Base-by-base conservation (phyloP, 306 rosid species). In the Cajanus cajan region DNA sequence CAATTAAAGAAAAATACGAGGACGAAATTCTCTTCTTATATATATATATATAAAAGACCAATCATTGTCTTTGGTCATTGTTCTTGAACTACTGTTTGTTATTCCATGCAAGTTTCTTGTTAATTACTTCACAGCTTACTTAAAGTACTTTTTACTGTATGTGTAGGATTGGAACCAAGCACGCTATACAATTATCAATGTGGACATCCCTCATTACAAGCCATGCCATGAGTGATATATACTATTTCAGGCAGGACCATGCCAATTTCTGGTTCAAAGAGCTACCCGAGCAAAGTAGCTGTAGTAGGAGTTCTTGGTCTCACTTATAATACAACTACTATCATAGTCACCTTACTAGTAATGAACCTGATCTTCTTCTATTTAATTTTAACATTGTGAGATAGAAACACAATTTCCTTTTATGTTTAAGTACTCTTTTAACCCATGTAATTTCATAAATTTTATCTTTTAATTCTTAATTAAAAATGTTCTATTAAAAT, bases 301-400 rank as follows among this genome's bases (percentile, higher is more conserved):
- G 67, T 93, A 61, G 90, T 87, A 41, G 97, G 98, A 76, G 98
- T 90, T 84, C 98, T 93, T 83, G 98, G 98, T 68, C 97, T 93
- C 67, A 93, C 98, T 36, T 88, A 87, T 85, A 93, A 93, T 68
- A 88, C 97, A 18, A 89, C 98, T 50, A 24, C 93, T 64, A 93
- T 95, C 28, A 70, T 93, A 14, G 65, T 86, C 97, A 93, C 84
- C 9, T 93, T 89, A 80, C 77, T 40, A 86, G 65, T 14, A 88
- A 91, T 44, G 25, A 90, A 31, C 98, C 98, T 77, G 88, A 90
- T 78, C 98, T 93, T 76, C 55, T 93, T 72, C 84, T 93, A 22
- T 83, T 93, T n/a, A n/a, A n/a, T n/a, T n/a, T n/a, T n/a, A n/a
- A n/a, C n/a, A n/a, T n/a, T n/a, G n/a, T n/a, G n/a, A n/a, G n/a